Evolutionary conservation across 2,329 filamentous ascomycete genomes (phyloP), one percentile per base, ranked within the genome.

Genomic region (Cordyceps tenuipes): DNA sequence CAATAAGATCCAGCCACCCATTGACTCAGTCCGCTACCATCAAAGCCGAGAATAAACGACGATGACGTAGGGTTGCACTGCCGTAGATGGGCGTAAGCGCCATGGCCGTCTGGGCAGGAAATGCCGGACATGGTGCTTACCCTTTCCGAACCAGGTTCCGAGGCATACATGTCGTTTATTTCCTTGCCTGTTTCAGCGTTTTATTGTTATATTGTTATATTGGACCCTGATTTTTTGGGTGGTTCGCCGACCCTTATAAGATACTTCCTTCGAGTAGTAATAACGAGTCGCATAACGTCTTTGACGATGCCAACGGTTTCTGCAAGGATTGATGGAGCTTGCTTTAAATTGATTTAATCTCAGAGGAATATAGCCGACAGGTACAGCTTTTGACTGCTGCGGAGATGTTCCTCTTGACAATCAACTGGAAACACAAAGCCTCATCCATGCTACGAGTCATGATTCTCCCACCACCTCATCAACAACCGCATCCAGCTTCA

Each of bases 21-120:
- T 36, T 13, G 8, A 51, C 17, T 17, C 17, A 36, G 29, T 19
- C 46, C 36, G n/a, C 26, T 19, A 19, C n/a, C 31, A 21, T 48
- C 31, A 44, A 44, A 44, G 39, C 49, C 54, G 57, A 60, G 57
- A 49, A 54, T 60, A 15, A 60, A 60, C 57, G 57, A 60, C 43
- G 23, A 49, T 7, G 41, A 59, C 47, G 29, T 21, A 48, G 39
- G 36, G 21, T 59, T 34, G 44, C 49, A 8, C 6, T 6, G 26
- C 26, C 29, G 5, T 8, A 34, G 17, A 5, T 31, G 15, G 17
- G 19, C 17, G 50, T 60, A 49, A 60, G 50, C 57, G 50, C 57
- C 57, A 54, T 48, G 19, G 48, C 50, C 43, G 43, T 34, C 57
- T 53, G 21, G 39, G 57, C 46, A 60, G 50, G 15, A 54, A 41